Base-by-base conservation (phyloP, 768 basidiomycete species). In the Phanerochaete sordida region DNA sequence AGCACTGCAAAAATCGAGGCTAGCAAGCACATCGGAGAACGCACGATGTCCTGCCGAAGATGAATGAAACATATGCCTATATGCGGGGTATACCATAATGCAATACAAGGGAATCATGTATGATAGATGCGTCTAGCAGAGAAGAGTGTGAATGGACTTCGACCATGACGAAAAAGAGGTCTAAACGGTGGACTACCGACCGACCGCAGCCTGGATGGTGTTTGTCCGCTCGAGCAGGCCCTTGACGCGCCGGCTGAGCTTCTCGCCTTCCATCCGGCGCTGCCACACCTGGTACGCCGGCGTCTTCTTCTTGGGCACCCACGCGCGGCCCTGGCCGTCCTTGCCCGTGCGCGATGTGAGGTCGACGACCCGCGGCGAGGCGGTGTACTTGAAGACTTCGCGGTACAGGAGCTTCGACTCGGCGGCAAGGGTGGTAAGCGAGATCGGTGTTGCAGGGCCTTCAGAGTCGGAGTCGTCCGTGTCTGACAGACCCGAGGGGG, bases 351-450 rank as follows among this genome's bases (percentile, higher is more conserved):
- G 81, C 62, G 85, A 67, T 0, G 90, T 86, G 26, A 99, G 77
- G 72, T 98, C 95, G 37, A 99, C 90, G 28, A 99, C 87, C 5
- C 84, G 81, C 0, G 92, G 89, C 1, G 86, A 84, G 0, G 93
- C 86, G 1, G 94, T 91, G 72, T 90, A 92, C 64, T 82, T 81
- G 66, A 95, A 87, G 9, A 98, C 90, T 63, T 96, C 91, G n/a
- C 90, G 84, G 68, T 92, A 95, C 21, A 99, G 78, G 44, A 88
- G 71, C 72, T 91, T 96, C 1, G 91, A 90, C 71, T 97, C 93
- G 0, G 86, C 89, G 1, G 86, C 77, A 46, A 98, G 78, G 0
- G 89, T 81, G 39, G 85, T 85, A 16, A 91, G 69, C 2, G 84
- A 85, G 72, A 79, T 27, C 19, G 80, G 83, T 21, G 79, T 66